phyloP scores from a whole-genome alignment of 768 basidiomycete genomes.

The Gautieria morchelliformis region DNA sequence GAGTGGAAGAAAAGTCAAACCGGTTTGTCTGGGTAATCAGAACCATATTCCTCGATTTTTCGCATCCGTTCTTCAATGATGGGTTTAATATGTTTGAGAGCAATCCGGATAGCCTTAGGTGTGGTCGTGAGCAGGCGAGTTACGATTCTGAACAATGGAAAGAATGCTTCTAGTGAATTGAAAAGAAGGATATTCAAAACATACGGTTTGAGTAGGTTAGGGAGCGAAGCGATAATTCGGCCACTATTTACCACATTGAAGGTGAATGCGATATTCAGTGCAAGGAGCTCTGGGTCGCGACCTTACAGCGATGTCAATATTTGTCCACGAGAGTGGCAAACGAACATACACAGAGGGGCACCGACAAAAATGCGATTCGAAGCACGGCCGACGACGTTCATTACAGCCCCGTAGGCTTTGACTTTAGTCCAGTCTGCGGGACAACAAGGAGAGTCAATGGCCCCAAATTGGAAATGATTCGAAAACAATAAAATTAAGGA shows the following conservation, averaged over 20 bases:
- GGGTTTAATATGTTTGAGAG: slow-evolving; percentile 11
- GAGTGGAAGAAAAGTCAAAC: slow-evolving; percentile 14
- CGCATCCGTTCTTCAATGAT: slow-evolving; percentile 24
- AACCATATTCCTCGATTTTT: slow-evolving; percentile 21
- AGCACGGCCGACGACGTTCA: slow-evolving; percentile 27
- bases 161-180: background rate
- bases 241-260: slow-evolving; percentile 22
- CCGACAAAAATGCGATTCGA: slow-evolving; percentile 41
- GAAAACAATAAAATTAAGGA: background rate
- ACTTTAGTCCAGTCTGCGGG: background rate
- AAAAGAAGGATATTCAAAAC: slow-evolving; percentile 15
- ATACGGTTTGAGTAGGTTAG: slow-evolving; percentile 35
- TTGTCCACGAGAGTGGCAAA: slow-evolving; percentile 2
- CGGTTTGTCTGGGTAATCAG: slow-evolving; percentile 28
- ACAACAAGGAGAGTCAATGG: background rate
- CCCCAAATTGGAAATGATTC: background rate
- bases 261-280: slow-evolving; percentile 28
- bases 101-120: slow-evolving; percentile 10
- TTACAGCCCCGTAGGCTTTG: slow-evolving; percentile 12
- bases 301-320: slow-evolving; percentile 21
- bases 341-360: slow-evolving; percentile 31
- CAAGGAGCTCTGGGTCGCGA: slow-evolving; percentile 30
- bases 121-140: slow-evolving; percentile 11
- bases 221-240: slow-evolving; percentile 29
- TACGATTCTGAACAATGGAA: slow-evolving; percentile 11